phyloP scores from a whole-genome alignment of 2,329 filamentous ascomycete genomes.

The Alternaria tenuissima region DNA sequence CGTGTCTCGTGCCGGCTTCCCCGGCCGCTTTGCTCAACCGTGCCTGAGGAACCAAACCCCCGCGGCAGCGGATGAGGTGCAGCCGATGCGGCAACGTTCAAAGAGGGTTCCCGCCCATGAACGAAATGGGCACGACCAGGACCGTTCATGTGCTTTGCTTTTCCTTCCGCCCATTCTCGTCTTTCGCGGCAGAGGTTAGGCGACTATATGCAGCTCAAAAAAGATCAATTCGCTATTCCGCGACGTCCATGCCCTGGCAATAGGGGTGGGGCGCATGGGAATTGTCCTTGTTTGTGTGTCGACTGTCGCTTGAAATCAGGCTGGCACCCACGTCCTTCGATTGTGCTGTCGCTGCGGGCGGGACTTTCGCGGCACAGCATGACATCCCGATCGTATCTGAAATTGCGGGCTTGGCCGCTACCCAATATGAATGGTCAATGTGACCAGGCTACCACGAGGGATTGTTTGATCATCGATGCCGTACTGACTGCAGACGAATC shows the following conservation, averaged over 20 bases:
- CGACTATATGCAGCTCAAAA: conserved; percentile 19
- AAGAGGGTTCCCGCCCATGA: conserved; percentile 27
- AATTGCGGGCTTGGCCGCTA: conserved; percentile 17
- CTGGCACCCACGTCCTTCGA: conserved; percentile 16
- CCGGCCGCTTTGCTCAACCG: conserved; percentile 36
- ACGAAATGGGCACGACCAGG: conserved; percentile 1
- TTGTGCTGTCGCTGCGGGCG: conserved; percentile 20
- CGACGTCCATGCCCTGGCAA: conserved; percentile 18
- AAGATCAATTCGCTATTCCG: conserved; percentile 17
- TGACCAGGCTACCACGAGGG: conserved; percentile 22
- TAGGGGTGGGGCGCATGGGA: conserved; percentile 11
- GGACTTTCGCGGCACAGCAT: conserved; percentile 21
- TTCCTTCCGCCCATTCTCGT: conserved; percentile 3
- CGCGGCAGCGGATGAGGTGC: conserved; percentile 31
- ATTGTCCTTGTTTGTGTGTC: conserved; percentile 20
- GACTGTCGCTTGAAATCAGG: conserved; percentile 15
- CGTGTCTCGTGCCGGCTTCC: conserved; percentile 39
- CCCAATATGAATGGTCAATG: conserved; percentile 21
- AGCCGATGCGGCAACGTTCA: conserved; percentile 34
- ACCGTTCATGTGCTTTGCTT: conserved; percentile 12
- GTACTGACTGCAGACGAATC: conserved; percentile 16
- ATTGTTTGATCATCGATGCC: conserved; percentile 21
- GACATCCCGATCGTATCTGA: conserved; percentile 15
- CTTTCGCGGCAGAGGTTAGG: conserved; percentile 18
- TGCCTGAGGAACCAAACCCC: conserved; percentile 28